Evolutionary conservation across 345 rosid species (phyloP).

Genomic region (Jatropha curcas): DNA sequence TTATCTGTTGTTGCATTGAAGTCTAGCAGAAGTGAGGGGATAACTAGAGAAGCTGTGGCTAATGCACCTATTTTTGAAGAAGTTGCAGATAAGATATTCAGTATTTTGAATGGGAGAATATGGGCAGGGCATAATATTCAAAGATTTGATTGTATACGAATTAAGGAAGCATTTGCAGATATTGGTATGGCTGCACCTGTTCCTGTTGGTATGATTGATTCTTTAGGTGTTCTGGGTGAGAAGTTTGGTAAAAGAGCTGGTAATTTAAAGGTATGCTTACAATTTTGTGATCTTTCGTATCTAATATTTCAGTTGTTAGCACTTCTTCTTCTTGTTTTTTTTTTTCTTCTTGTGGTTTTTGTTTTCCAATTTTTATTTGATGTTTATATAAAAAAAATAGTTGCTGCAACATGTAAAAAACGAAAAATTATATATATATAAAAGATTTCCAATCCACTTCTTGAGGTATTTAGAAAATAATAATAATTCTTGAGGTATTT

Average conservation of each 20-base stretch:
- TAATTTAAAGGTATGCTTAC: constrained; percentile 68
- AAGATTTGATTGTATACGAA: constrained; percentile 79
- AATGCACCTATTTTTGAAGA: constrained; percentile 65
- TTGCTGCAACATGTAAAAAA: too few species aligned
- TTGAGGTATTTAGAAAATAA: too few species aligned
- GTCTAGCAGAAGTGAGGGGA: constrained; percentile 66
- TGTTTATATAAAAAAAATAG: too few species aligned
- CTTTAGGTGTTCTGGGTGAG: constrained; percentile 61
- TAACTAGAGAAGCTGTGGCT: constrained; percentile 60
- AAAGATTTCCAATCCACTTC: too few species aligned
- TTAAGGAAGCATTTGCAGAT: constrained; percentile 76
- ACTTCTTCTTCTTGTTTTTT: too few species aligned
- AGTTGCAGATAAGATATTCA: constrained; percentile 66
- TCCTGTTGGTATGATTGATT: constrained; percentile 76
- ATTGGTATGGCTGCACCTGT: constrained; percentile 60
- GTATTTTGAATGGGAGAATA: constrained; percentile 65
- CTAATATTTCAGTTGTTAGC: not conserved
- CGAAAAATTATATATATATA: too few species aligned
- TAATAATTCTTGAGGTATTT: too few species aligned
- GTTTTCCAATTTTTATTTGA: too few species aligned
- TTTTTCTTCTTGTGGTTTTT: too few species aligned
- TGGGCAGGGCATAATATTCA: constrained; percentile 97
- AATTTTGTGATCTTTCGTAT: not conserved
- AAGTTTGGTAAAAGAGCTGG: constrained; percentile 93
- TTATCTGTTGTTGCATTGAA: constrained; percentile 49